These are phyloP conservation scores for Mucor lusitanicus DNA, from an alignment of 371 early-diverging fungal genomes.

Conservation along the genomic window DNA sequence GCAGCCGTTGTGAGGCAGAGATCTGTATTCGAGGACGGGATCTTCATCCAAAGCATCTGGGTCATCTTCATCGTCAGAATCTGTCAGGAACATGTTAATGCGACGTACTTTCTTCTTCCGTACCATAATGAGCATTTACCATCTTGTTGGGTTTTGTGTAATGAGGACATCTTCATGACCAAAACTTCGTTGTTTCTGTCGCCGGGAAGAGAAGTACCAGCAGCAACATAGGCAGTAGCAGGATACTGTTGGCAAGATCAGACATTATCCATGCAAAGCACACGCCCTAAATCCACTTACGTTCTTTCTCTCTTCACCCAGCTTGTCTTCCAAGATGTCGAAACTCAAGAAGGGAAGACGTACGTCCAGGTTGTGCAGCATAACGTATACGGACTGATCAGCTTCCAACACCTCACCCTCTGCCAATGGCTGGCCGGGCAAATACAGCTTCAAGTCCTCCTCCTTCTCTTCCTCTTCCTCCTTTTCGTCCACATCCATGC, in stretches of 20 bases:
- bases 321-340: slow-evolving; percentile 84
- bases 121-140: slow-evolving; percentile 39
- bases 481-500: slow-evolving; percentile 62
- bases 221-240: slow-evolving; percentile 88
- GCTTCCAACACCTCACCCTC: slow-evolving; percentile 92
- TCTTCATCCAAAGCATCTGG: slow-evolving; percentile 89
- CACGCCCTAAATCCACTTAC: slow-evolving; percentile 34
- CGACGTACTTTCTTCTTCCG: background rate
- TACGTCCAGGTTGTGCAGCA: slow-evolving; percentile 91
- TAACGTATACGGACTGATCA: slow-evolving; percentile 93
- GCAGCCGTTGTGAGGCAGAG: slow-evolving; percentile 86
- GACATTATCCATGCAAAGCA: background rate
- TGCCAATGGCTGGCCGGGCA: slow-evolving; percentile 89
- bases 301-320: slow-evolving; percentile 80
- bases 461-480: slow-evolving; percentile 47
- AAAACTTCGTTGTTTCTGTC: slow-evolving; percentile 86
- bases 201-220: slow-evolving; percentile 91
- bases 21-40: slow-evolving; percentile 84
- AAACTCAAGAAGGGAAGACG: slow-evolving; percentile 98
- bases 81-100: slow-evolving; percentile 19
- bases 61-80: slow-evolving; percentile 76
- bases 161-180: slow-evolving; percentile 91
- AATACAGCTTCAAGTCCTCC: slow-evolving; percentile 73
- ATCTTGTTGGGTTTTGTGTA: slow-evolving; percentile 90
- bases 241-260: slow-evolving; percentile 70